phyloP scores from a whole-genome alignment of 2,329 filamentous ascomycete species.

The Pestalotiopsis sp. region DNA sequence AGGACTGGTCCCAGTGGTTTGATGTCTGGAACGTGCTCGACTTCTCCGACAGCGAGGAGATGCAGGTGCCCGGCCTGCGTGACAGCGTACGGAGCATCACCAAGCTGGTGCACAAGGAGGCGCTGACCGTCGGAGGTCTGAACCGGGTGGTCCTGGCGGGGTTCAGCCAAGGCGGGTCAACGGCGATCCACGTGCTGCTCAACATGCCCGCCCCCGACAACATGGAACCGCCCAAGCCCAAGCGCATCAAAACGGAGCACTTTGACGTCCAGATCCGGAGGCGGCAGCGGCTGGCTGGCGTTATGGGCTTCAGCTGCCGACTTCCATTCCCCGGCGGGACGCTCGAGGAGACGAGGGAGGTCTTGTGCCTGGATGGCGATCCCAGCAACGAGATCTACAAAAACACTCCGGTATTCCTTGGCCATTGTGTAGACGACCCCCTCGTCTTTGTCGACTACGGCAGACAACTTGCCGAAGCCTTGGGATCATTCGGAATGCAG shows the following conservation, averaged over 20 bases:
- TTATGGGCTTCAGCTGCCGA: constrained; percentile 29
- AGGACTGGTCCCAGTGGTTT: constrained; percentile 50
- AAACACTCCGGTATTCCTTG: constrained; percentile 46
- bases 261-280: neutral
- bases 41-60: constrained; percentile 43
- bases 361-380: constrained; percentile 30
- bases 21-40: constrained; percentile 48
- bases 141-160: constrained; percentile 46
- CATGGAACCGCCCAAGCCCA: constrained; percentile 16
- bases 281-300: constrained; percentile 22
- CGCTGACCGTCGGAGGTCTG: constrained; percentile 36
- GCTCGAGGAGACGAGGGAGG: constrained; percentile 27
- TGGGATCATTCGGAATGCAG: constrained; percentile 39
- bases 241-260: constrained; percentile 5
- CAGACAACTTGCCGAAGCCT: constrained; percentile 33
- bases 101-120: constrained; percentile 38
- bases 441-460: constrained; percentile 44
- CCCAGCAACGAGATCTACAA: constrained; percentile 34
- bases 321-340: constrained; percentile 25
- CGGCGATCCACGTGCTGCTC: constrained; percentile 30
- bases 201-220: constrained; percentile 19
- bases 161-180: constrained; percentile 50
- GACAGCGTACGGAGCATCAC: constrained; percentile 39
- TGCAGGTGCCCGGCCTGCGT: constrained; percentile 43
- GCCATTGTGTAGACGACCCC: constrained; percentile 48